A percentile compares a stretch with the other conserved stretches of the same genome.
Evolutionary conservation across 768 basidiomycete species (phyloP).

Genomic region (Favolaschia claudopus): DNA sequence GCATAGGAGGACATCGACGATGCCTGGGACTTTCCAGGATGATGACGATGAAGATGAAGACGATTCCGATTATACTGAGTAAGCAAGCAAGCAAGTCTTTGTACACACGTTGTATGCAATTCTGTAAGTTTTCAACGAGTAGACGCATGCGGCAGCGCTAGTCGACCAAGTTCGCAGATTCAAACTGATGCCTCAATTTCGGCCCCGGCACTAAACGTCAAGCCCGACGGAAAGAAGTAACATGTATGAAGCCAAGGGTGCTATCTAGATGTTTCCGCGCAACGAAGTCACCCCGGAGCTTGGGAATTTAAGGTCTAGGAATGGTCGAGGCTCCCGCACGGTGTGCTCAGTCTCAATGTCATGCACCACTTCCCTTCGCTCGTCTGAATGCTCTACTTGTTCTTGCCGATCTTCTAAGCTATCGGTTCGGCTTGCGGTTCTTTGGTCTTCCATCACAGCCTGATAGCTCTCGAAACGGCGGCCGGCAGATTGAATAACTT

Average conservation of each 20-base stretch:
- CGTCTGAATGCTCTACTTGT: slow-evolving; percentile 2
- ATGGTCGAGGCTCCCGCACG: no score
- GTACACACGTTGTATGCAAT: no score
- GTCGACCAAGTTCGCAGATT: no score
- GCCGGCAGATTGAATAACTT: not conserved
- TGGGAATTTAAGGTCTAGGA: not conserved
- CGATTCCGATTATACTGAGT: slow-evolving; percentile 16
- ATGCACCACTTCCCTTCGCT: not conserved
- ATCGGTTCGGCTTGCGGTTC: no score
- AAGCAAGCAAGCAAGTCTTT: not conserved
- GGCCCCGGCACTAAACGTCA: no score
- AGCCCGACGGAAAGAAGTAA: no score
- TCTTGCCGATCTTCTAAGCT: not conserved
- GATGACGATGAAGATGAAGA: slow-evolving; percentile 23
- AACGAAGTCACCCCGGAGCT: slow-evolving; percentile 1
- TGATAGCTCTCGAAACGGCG: not conserved
- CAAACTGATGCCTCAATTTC: no score
- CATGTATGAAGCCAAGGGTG: not conserved
- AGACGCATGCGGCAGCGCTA: no score
- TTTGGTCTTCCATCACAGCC: not conserved
- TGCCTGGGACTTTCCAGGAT: slow-evolving; percentile 28
- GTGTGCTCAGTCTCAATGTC: no score
- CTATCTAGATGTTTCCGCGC: not conserved
- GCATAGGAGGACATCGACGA: slow-evolving; percentile 9
- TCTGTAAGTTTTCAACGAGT: no score